phyloP scores from a whole-genome alignment of 495 filamentous ascomycete species.

The Lophiostoma macrostomum region DNA sequence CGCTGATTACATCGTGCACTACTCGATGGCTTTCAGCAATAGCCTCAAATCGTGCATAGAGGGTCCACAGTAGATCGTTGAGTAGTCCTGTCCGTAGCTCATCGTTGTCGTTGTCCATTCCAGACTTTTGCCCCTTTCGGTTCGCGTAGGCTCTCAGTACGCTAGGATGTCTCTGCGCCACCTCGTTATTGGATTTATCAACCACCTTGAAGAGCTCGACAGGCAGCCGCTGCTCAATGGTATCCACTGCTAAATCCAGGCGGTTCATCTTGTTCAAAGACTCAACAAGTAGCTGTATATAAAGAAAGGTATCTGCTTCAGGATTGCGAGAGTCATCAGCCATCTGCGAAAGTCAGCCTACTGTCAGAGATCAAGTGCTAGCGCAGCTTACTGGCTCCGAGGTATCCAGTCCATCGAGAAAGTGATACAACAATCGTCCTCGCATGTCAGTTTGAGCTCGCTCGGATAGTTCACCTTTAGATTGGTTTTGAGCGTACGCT shows the following conservation, averaged over 20 bases:
- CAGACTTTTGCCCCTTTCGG: constrained; percentile 14
- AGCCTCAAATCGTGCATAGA: constrained; percentile 95
- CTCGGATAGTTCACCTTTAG: constrained; percentile 23
- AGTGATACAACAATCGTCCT: constrained; percentile 68
- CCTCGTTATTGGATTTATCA: constrained; percentile 89
- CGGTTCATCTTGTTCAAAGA: constrained; percentile 82
- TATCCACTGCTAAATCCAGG: constrained; percentile 80
- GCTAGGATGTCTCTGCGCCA: constrained; percentile 84
- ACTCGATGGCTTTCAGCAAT: constrained; percentile 95
- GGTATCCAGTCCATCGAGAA: constrained; percentile 78
- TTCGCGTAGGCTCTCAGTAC: constrained; percentile 53
- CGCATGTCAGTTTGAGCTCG: constrained; percentile 34
- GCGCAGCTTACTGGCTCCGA: constrained; percentile 42
- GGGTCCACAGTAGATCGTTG: constrained; percentile 81
- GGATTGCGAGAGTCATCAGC: constrained; percentile 89
- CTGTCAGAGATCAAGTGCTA: background rate
- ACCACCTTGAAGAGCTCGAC: constrained; percentile 93
- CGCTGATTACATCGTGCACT: constrained; percentile 82
- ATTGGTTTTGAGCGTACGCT: constrained; percentile 46
- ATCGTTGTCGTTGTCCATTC: constrained; percentile 49
- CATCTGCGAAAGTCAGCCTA: constrained; percentile 50
- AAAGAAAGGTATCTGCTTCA: constrained; percentile 90
- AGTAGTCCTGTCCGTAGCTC: constrained; percentile 76
- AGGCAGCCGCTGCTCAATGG: constrained; percentile 86
- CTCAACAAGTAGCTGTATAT: constrained; percentile 85